Conservation (phyloP, 1,139 yeast species). For the Protomyces gravidus region DNA sequence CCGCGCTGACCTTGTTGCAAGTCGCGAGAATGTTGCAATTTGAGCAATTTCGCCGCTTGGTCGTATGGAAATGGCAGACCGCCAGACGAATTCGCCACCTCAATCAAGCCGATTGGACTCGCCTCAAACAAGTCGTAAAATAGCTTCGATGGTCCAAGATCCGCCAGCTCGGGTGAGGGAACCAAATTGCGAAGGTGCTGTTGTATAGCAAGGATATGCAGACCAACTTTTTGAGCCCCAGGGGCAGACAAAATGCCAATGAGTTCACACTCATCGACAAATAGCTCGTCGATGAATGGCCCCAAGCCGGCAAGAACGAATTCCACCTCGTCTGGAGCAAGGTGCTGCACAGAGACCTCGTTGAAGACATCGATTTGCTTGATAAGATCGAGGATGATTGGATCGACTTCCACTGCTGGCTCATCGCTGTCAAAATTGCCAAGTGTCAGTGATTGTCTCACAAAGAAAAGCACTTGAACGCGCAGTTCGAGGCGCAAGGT, state of each 20-base stretch:
- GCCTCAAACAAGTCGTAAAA: slow-evolving; percentile 8
- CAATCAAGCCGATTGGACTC: slow-evolving; percentile 7
- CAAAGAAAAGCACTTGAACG: slow-evolving; percentile 25
- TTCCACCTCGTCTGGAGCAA: slow-evolving; percentile 4
- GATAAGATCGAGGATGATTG: slow-evolving; percentile 21
- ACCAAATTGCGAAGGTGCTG: slow-evolving; percentile 27
- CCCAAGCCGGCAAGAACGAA: slow-evolving; percentile 27
- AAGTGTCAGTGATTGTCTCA: slow-evolving; percentile 13
- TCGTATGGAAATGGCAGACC: slow-evolving; percentile 10
- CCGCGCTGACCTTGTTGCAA: slow-evolving; percentile 2
- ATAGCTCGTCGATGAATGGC: slow-evolving; percentile 26
- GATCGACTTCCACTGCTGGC: slow-evolving; percentile 22
- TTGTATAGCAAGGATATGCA: slow-evolving; percentile 27
- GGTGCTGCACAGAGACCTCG: slow-evolving; percentile 3
- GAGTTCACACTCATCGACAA: slow-evolving; percentile 13
- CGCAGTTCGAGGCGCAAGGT: slow-evolving; percentile 27
- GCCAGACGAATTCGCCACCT: slow-evolving; percentile 3
- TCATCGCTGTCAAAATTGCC: slow-evolving; percentile 28
- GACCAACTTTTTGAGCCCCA: slow-evolving; percentile 25
- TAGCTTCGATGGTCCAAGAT: slow-evolving; percentile 20
- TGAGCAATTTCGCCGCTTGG: slow-evolving; percentile 20
- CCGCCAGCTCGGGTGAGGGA: slow-evolving; percentile 15
- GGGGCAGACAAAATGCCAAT: slow-evolving; percentile 11
- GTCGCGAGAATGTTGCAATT: slow-evolving; percentile 21
- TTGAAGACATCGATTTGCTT: slow-evolving; percentile 5